These are phyloP conservation scores for Delitschia confertaspora DNA, from an alignment of 495 filamentous ascomycete genomes.

Conservation along the genomic window DNA sequence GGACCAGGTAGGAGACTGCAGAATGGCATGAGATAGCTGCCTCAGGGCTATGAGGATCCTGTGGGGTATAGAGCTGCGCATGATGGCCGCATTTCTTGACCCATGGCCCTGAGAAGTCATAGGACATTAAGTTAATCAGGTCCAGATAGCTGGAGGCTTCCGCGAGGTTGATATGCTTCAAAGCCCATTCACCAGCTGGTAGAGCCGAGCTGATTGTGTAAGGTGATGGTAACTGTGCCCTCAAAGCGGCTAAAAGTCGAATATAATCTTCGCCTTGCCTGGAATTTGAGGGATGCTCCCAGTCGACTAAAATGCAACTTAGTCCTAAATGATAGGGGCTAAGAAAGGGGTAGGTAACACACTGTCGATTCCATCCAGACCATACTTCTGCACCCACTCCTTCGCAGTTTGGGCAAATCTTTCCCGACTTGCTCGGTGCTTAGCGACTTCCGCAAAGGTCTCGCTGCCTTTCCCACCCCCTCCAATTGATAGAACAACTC, in stretches of 20 bases:
- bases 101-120: slow-evolving; percentile 85
- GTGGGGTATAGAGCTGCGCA: slow-evolving; percentile 62
- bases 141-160: slow-evolving; percentile 60
- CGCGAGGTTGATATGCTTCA: slow-evolving; percentile 67
- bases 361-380: slow-evolving; percentile 84
- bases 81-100: slow-evolving; percentile 62
- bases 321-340: too few species aligned
- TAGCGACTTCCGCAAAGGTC: slow-evolving; percentile 66
- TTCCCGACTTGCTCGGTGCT: slow-evolving; percentile 49
- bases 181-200: slow-evolving; percentile 64
- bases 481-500: slow-evolving; percentile 80
- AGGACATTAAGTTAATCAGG: slow-evolving; percentile 74
- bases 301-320: slow-evolving; percentile 57
- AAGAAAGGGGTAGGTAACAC: slow-evolving; percentile 27
- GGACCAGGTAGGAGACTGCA: slow-evolving; percentile 55
- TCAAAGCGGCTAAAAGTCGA: slow-evolving; percentile 57
- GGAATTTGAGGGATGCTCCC: slow-evolving; percentile 71
- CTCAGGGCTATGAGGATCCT: slow-evolving; percentile 37
- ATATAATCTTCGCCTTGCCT: slow-evolving; percentile 67
- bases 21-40: slow-evolving; percentile 56
- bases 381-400: slow-evolving; percentile 62
- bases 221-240: slow-evolving; percentile 62
- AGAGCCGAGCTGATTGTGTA: slow-evolving; percentile 75
- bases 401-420: slow-evolving; percentile 66
- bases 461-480: slow-evolving; percentile 69